These are phyloP conservation scores for Xanthoconium stramineum DNA, from an alignment of 768 basidiomycete species.

Conservation along the genomic window DNA sequence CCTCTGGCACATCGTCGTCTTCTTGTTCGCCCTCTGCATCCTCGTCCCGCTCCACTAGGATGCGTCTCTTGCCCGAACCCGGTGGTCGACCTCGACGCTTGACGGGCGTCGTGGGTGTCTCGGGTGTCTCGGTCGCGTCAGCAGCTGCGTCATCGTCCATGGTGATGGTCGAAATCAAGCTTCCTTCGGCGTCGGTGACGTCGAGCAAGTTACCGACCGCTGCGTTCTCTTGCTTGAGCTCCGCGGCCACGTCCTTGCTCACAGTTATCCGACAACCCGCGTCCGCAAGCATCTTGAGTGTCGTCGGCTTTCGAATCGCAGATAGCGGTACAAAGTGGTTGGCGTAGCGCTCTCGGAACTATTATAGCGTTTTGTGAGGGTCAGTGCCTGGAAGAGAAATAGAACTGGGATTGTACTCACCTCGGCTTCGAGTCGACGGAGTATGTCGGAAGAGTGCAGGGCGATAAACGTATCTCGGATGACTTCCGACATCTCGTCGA, in stretches of 20 bases:
- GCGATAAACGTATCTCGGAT: conserved; percentile 94
- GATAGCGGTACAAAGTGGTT: conserved; percentile 64
- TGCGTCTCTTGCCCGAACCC: conserved; percentile 19
- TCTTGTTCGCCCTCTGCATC: conserved; percentile 5
- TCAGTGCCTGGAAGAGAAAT: not conserved
- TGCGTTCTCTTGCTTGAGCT: conserved; percentile 13
- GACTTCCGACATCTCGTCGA: conserved; percentile 84
- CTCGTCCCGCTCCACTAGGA: conserved; percentile 6
- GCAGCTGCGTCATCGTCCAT: not conserved
- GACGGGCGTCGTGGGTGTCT: not conserved
- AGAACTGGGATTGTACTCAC: conserved; percentile 36
- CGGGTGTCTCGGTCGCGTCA: not conserved
- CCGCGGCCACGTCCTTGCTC: conserved; percentile 38
- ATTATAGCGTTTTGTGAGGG: not conserved
- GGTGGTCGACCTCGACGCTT: conserved; percentile 22
- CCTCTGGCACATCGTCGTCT: conserved; percentile 24
- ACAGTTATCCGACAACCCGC: conserved; percentile 47
- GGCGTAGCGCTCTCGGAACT: conserved; percentile 79
- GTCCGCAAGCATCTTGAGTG: conserved; percentile 39
- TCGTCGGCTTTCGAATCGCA: conserved; percentile 36
- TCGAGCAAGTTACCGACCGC: conserved; percentile 35
- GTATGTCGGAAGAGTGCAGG: conserved; percentile 84
- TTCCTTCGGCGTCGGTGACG: conserved; percentile 35
- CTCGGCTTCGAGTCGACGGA: conserved; percentile 70
- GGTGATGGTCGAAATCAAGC: conserved; percentile 29